Evolutionary conservation across 306 rosid species (phyloP).

Genomic region (Glycyrrhiza uralensis): DNA sequence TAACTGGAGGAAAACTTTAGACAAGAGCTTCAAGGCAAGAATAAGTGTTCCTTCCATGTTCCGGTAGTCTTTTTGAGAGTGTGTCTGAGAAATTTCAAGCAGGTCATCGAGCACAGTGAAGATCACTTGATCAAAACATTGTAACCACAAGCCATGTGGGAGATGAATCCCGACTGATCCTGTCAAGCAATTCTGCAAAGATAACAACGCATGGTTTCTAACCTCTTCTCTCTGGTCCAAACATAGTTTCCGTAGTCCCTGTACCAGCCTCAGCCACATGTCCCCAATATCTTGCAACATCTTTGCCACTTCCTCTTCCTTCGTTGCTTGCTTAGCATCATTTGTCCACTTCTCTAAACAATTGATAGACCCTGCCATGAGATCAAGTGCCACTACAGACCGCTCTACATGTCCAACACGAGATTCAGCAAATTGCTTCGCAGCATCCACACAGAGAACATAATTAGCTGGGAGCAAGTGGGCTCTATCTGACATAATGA

Average conservation of each 20-base stretch:
- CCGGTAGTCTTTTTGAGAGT: slow-evolving; percentile 71
- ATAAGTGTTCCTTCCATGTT: slow-evolving; percentile 94
- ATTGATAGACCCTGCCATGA: slow-evolving; percentile 74
- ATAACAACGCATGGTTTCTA: slow-evolving; percentile 71
- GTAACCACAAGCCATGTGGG: slow-evolving; percentile 63
- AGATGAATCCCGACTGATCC: slow-evolving; percentile 66
- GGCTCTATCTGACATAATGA: slow-evolving; percentile 82
- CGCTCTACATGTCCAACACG: slow-evolving; percentile 90
- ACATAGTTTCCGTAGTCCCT: slow-evolving; percentile 74
- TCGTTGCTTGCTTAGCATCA: slow-evolving; percentile 60
- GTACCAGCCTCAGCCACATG: slow-evolving; percentile 90
- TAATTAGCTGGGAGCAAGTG: slow-evolving; percentile 88
- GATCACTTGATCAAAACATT: slow-evolving; percentile 81
- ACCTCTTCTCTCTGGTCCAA: slow-evolving; percentile 96
- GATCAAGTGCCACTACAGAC: slow-evolving; percentile 76
- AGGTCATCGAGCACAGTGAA: slow-evolving; percentile 81
- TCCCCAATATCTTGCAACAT: slow-evolving; percentile 82
- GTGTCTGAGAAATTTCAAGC: slow-evolving; percentile 70
- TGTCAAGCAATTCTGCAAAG: slow-evolving; percentile 74
- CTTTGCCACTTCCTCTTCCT: slow-evolving; percentile 63
- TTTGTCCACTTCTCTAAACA: slow-evolving; percentile 71
- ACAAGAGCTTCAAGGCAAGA: slow-evolving; percentile 78
- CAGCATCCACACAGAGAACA: slow-evolving; percentile 73
- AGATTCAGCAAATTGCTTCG: slow-evolving; percentile 94
- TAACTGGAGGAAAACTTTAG: slow-evolving; percentile 74